Evolutionary conservation across 345 rosid genomes (phyloP), one percentile per base, ranked within the genome.

Genomic region (Populus simonii): DNA sequence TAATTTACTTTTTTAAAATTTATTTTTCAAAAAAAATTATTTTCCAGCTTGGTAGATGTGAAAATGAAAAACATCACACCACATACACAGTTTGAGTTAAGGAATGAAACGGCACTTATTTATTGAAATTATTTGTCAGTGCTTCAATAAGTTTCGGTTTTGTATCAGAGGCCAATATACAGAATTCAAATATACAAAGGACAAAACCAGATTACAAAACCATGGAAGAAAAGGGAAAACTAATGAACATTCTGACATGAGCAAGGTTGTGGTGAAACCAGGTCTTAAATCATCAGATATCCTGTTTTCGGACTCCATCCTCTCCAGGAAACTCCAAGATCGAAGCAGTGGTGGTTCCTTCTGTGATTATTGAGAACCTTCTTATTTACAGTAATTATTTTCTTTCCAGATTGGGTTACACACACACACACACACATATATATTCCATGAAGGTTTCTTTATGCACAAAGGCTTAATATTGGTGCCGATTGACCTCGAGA

Each of bases 401-500:
- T 6, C 23, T 12, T 12, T 69, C 25, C 55, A 71, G 15, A 71
- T 71, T 0, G 31, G 53, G 3, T 27, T n/a, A 16, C 22, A 22
- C 4, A 36, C 25, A 25, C 25, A 25, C 25, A 25, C 25, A 51
- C 3, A 11, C 22, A 22, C 4, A 36, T 16, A 66, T 33, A 17
- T 17, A 33, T 23, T 2, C 38, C 11, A 41, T 16, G 47, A 68
- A 33, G 27, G 27, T 35, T 36, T 18, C 36, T 39, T 0, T 68
- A 76, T 18, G 27, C 57, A 76, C 59, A 76, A 39, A 18, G 43
- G 22, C 27, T 25, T 43, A 31, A 31, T 2, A 5, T 70, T 63
- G 51, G 33, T 69, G 81, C 77, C 70, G 77, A 78, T 75, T 73
- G 27, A 57, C 66, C 53, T 74, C 65, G 25, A 31, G 65, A 76